Percentiles rank a stretch among this genome's conserved stretches.
phyloP scores from a whole-genome alignment of 768 basidiomycete genomes.

The Lyophyllum shimeji region DNA sequence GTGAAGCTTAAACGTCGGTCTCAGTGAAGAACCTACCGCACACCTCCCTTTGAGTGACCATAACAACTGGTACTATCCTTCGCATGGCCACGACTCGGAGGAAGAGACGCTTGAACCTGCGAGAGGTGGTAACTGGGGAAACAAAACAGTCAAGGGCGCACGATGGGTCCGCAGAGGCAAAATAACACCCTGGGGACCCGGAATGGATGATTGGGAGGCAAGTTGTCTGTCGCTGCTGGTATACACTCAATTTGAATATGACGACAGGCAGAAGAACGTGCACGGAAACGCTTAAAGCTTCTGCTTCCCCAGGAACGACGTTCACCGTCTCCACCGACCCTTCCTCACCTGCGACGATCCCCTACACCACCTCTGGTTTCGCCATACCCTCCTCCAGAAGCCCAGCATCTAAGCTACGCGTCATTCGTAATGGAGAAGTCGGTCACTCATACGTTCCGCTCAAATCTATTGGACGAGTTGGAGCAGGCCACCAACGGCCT shows the following conservation, averaged over 20 bases:
- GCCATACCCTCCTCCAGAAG: conserved; percentile 69
- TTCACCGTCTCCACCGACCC: conserved; percentile 68
- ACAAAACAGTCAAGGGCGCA: conserved; percentile 71
- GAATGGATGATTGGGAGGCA: conserved; percentile 87
- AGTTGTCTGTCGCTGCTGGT: conserved; percentile 15
- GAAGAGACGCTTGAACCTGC: conserved; percentile 51
- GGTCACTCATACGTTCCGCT: conserved; percentile 82
- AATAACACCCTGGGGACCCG: conserved; percentile 80
- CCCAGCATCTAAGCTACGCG: conserved; percentile 73
- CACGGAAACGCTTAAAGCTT: conserved; percentile 74
- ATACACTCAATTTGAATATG: conserved; percentile 13
- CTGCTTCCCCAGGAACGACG: conserved; percentile 61
- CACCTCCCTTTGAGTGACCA: conserved; percentile 62
- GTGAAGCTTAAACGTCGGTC: background rate
- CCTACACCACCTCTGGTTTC: conserved; percentile 74
- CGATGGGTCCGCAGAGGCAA: conserved; percentile 85
- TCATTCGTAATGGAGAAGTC: conserved; percentile 87
- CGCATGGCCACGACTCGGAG: conserved; percentile 70
- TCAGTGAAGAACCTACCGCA: conserved; percentile 14
- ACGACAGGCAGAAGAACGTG: conserved; percentile 74
- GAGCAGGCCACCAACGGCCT: conserved; percentile 81
- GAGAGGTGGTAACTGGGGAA: conserved; percentile 79
- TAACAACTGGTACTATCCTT: conserved; percentile 83
- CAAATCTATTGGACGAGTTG: conserved; percentile 73
- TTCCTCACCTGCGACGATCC: conserved; percentile 76